Percentiles rank a stretch among this genome's conserved stretches.
Evolutionary conservation across 352 stramenopile species (phyloP).

Genomic region (Peronospora destructor): DNA sequence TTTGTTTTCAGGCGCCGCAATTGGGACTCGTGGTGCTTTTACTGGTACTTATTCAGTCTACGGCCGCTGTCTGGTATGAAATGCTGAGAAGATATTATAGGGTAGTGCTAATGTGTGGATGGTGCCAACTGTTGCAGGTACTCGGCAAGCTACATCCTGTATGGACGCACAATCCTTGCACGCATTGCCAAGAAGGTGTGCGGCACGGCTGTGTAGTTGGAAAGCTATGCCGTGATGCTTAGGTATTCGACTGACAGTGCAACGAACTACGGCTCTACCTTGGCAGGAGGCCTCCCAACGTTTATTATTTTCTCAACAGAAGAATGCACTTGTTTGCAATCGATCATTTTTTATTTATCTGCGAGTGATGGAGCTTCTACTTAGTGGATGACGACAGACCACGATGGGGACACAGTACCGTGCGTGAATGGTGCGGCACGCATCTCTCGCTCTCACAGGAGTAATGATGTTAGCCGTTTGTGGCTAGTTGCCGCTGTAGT

Average conservation of each 20-base stretch:
- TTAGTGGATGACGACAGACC: conserved; percentile 10
- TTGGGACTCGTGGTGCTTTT: conserved; percentile 73
- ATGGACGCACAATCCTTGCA: conserved; percentile 74
- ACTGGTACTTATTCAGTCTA: conserved; percentile 69
- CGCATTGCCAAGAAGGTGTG: conserved; percentile 61
- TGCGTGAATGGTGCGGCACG: conserved; percentile 12
- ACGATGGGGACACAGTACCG: conserved; percentile 8
- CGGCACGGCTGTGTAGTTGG: conserved; percentile 23
- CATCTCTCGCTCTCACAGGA: conserved; percentile 9
- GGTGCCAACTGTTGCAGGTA: conserved; percentile 35
- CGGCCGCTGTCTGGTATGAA: conserved; percentile 61
- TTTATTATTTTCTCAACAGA: background rate
- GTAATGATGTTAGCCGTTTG: conserved; percentile 13
- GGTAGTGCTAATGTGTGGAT: background rate
- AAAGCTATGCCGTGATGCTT: background rate
- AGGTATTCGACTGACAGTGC: background rate
- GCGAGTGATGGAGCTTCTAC: conserved; percentile 16
- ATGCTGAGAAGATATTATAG: background rate
- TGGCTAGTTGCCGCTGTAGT: conserved; percentile 35
- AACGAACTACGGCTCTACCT: background rate
- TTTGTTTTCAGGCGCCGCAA: conserved; percentile 35
- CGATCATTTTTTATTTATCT: conserved; percentile 33
- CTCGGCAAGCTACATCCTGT: conserved; percentile 79
- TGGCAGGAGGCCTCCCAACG: background rate
- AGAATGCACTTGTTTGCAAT: conserved; percentile 18